These are phyloP conservation scores for Hygrocybe coccinea DNA, from an alignment of 768 basidiomycete genomes.

Conservation along the genomic window DNA sequence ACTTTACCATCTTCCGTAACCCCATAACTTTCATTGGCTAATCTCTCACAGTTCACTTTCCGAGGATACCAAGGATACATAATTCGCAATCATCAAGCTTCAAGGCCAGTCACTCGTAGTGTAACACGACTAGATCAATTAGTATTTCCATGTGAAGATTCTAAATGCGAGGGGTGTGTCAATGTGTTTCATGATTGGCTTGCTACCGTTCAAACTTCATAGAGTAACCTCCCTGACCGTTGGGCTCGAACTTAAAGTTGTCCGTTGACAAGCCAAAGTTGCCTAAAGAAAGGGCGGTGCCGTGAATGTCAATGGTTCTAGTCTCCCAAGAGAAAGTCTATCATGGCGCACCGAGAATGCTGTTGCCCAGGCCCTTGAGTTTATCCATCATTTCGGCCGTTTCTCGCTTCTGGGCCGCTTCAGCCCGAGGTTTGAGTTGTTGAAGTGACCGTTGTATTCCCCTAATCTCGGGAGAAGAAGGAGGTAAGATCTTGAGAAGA, in stretches of 20 bases:
- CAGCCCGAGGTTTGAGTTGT: slow-evolving; percentile 60
- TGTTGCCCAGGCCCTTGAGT: slow-evolving; percentile 89
- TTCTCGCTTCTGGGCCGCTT: slow-evolving; percentile 77
- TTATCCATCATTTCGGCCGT: slow-evolving; percentile 90
- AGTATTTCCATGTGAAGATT: background rate
- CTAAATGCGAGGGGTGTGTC: too few relatives aligned
- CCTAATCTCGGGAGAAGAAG: slow-evolving; percentile 45
- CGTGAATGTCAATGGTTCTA: background rate
- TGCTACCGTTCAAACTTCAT: slow-evolving; percentile 71
- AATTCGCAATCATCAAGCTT: too few relatives aligned
- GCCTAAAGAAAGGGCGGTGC: slow-evolving; percentile 40
- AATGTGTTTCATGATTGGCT: background rate
- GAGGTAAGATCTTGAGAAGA: slow-evolving; percentile 60
- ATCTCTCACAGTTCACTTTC: background rate
- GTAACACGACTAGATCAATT: background rate
- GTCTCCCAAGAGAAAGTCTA: background rate
- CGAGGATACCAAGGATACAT: background rate
- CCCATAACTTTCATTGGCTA: slow-evolving; percentile 39
- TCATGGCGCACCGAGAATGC: slow-evolving; percentile 61
- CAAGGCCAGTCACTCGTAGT: too few relatives aligned
- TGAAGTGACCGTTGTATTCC: slow-evolving; percentile 48
- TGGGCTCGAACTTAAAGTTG: slow-evolving; percentile 94
- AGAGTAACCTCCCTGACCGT: slow-evolving; percentile 92
- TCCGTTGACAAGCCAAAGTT: slow-evolving; percentile 93
- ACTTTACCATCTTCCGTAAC: slow-evolving; percentile 40